Evolutionary conservation across 2,329 filamentous ascomycete genomes (phyloP), one percentile per base, ranked within the genome.

Genomic region (Phialemonium atrogriseum): DNA sequence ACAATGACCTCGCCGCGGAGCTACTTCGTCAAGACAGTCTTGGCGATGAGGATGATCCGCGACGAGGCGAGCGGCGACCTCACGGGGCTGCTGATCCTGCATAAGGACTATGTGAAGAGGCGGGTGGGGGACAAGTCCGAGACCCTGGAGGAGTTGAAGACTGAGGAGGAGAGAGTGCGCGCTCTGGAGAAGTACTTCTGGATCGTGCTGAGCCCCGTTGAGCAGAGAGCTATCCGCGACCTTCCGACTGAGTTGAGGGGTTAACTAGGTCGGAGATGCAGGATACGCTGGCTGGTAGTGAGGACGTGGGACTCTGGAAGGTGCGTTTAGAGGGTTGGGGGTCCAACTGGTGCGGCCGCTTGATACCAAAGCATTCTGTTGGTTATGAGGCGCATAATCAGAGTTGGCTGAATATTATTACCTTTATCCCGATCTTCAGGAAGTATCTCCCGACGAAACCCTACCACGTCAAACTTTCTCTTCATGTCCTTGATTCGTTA

Each of bases 141-240:
- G 41, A 45, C 64, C 5, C 34, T 70, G n/a, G 54, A 59, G 36
- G 54, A 37, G 9, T 42, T 72, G 13, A 46, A 55, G 32, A 64
- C 37, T 3, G 73, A 77, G 46, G 50, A 54, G 9, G 58, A 73
- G 27, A 54, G 73, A 8, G 52, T 73, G 13, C 38, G 45, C 27
- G 69, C 63, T 9, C 46, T 77, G 40, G 55, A 58, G 24, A 59
- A 59, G 40, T 65, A 63, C 42, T 77, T 76, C 42, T 55, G 50
- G 7, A 61, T 78, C 28, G 46, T 54, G 21, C 48, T 78, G 19
- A 58, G 45, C 1, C 50, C 55, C 7, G 50, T 56, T 34, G 71
- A 77, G 42, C 56, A 55, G 27, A 51, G 46, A 22, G 68, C 62
- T 1, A 76, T 77, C 35, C 51, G 42, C 10, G 66, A 66, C 1